These are phyloP conservation scores for Isabelozyma rhagii DNA, from an alignment of 805 yeast genomes.

Conservation along the genomic window DNA sequence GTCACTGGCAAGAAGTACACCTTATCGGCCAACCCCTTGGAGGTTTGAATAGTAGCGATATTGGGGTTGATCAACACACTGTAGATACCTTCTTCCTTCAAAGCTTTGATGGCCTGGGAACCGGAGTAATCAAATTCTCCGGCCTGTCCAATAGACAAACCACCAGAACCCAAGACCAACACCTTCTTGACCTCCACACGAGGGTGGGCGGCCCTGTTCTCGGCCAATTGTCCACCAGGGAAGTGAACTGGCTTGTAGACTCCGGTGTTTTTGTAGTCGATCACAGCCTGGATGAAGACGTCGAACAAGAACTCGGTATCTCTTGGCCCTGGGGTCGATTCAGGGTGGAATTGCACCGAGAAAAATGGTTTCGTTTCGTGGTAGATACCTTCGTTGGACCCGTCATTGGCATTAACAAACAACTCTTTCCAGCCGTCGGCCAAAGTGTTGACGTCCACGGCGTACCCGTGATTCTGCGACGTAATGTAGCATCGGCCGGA, in stretches of 20 bases:
- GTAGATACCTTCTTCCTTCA: constrained; percentile 96
- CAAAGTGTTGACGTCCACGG: constrained; percentile 82
- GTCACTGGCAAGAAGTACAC: constrained; percentile 98
- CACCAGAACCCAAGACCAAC: constrained; percentile 95
- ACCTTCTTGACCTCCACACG: constrained; percentile 85
- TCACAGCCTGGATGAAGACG: constrained; percentile 80
- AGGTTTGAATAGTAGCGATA: constrained; percentile 97
- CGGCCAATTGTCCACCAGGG: constrained; percentile 84
- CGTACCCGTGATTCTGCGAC: constrained; percentile 98
- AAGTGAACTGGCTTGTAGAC: constrained; percentile 69
- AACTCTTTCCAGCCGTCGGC: constrained; percentile 85
- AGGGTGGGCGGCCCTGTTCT: constrained; percentile 74
- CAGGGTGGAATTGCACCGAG: constrained; percentile 99
- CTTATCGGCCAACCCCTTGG: constrained; percentile 96
- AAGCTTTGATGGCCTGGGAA: constrained; percentile 97
- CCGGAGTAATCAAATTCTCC: constrained; percentile 99
- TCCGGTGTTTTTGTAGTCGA: constrained; percentile 58
- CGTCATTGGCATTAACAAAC: constrained; percentile 94
- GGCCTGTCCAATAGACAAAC: constrained; percentile 97
- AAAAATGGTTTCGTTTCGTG: constrained; percentile 83
- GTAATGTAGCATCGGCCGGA: constrained; percentile 98
- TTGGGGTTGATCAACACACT: constrained; percentile 95
- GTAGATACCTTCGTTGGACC: constrained; percentile 97
- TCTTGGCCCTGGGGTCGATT: constrained; percentile 98
- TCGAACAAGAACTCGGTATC: constrained; percentile 98